Evolutionary conservation across 2,329 filamentous ascomycete species (phyloP).

Genomic region (Aureobasidium sp.): DNA sequence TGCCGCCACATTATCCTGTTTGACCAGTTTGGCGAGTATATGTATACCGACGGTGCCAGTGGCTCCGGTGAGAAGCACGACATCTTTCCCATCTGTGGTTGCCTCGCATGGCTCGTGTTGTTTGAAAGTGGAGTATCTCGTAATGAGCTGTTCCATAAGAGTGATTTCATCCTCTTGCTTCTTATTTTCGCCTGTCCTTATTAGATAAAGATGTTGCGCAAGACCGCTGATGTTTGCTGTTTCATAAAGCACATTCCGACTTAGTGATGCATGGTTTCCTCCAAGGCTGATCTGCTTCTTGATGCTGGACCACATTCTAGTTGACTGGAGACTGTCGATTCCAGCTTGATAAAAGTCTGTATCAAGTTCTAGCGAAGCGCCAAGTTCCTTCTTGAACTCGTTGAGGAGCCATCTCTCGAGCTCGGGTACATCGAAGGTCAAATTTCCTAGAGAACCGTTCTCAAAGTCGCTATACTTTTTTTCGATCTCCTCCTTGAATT

Average conservation of each 20-base stretch:
- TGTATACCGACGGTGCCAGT: slow-evolving; percentile 61
- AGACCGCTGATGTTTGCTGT: slow-evolving; percentile 44
- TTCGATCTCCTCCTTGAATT: slow-evolving; percentile 45
- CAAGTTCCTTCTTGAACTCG: slow-evolving; percentile 29
- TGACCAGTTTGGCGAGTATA: slow-evolving; percentile 38
- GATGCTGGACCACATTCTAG: slow-evolving; percentile 48
- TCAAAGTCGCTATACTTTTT: slow-evolving; percentile 34
- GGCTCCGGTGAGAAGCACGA: slow-evolving; percentile 51
- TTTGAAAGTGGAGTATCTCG: slow-evolving; percentile 37
- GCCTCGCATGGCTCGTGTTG: slow-evolving; percentile 20
- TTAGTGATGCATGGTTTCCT: slow-evolving; percentile 34
- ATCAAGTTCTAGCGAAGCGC: slow-evolving; percentile 19
- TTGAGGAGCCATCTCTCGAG: slow-evolving; percentile 28
- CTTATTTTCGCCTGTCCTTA: slow-evolving; percentile 35
- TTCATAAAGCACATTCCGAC: slow-evolving; percentile 55
- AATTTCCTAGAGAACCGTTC: slow-evolving; percentile 15
- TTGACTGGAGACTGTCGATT: slow-evolving; percentile 53
- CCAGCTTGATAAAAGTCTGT: slow-evolving; percentile 54
- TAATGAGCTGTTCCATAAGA: slow-evolving; percentile 42
- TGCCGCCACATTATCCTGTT: slow-evolving; percentile 26
- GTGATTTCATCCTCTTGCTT: slow-evolving; percentile 32
- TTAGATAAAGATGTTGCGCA: slow-evolving; percentile 37
- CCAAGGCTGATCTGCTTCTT: slow-evolving; percentile 45
- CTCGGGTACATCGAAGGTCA: slow-evolving; percentile 26
- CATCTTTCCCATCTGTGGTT: slow-evolving; percentile 18